Conservation (phyloP, 176 grass and related monocot genomes). For the Leersia perrieri region DNA sequence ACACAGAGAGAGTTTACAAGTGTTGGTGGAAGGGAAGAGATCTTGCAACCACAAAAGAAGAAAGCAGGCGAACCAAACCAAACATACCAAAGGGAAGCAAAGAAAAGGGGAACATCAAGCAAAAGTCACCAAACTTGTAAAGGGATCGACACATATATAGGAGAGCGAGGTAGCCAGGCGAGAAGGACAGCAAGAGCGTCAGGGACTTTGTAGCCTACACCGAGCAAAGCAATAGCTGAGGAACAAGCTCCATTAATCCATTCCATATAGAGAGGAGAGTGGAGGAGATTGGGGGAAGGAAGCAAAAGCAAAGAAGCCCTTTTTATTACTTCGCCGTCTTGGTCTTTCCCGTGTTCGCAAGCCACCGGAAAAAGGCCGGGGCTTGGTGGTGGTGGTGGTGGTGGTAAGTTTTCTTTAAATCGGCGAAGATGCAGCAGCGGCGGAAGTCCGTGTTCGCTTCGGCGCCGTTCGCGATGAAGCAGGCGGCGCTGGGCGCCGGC, state of each 20-base stretch:
- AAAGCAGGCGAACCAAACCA: constrained; percentile 59
- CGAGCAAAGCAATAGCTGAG: constrained; percentile 8
- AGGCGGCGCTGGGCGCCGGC: constrained; percentile 60
- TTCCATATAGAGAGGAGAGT: neutral
- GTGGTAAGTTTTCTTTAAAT: constrained; percentile 9
- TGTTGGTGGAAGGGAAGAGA: constrained; percentile 41
- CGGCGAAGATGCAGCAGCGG: constrained; percentile 68
- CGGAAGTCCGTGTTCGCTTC: constrained; percentile 70
- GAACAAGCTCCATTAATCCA: constrained; percentile 17
- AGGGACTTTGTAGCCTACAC: neutral
- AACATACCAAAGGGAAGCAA: constrained; percentile 63
- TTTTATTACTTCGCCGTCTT: neutral
- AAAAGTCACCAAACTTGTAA: constrained; percentile 44
- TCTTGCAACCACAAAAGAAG: constrained; percentile 52
- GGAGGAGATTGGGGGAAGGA: neutral
- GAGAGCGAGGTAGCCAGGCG: constrained; percentile 17
- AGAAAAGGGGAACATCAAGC: constrained; percentile 26
- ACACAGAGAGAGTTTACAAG: constrained; percentile 26
- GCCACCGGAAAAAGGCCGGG: constrained; percentile 1
- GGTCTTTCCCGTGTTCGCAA: constrained; percentile 10
- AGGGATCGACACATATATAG: constrained; percentile 46
- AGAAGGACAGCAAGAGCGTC: constrained; percentile 37
- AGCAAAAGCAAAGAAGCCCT: constrained; percentile 13
- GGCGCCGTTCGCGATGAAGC: constrained; percentile 69
- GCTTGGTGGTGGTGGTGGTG: neutral